phyloP scores from a whole-genome alignment of 73 alveolate species.

The Blepharisma japonicum region DNA sequence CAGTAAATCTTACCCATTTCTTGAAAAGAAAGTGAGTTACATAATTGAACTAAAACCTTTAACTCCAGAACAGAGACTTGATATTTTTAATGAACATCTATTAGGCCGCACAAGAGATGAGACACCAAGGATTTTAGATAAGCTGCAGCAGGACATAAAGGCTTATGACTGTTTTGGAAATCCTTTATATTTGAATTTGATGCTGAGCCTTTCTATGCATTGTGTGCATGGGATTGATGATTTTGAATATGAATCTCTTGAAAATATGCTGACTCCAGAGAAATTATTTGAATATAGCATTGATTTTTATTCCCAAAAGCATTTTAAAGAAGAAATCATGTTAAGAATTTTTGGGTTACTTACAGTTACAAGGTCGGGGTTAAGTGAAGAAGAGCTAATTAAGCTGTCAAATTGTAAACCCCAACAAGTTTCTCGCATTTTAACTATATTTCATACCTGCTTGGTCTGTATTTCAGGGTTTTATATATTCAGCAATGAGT shows the following conservation, averaged over 20 bases:
- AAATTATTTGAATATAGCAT: neutral
- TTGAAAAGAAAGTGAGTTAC: constrained; percentile 28
- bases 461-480: neutral
- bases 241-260: neutral
- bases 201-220: constrained; percentile 22
- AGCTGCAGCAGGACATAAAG: too few relatives aligned
- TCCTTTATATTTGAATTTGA: constrained; percentile 36
- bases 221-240: neutral
- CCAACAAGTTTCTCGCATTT: neutral
- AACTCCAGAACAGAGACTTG: too few relatives aligned
- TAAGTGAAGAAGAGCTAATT: constrained; percentile 17
- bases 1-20: constrained; percentile 42
- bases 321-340: neutral
- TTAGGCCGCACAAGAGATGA: too few relatives aligned
- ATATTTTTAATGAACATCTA: too few relatives aligned
- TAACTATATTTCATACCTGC: neutral
- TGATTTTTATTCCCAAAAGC: neutral
- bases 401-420: neutral
- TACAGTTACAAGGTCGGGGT: neutral
- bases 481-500: neutral
- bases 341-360: neutral
- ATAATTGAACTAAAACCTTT: neutral
- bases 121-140: too few relatives aligned
- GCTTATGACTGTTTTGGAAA: neutral
- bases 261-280: neutral